Conservation (phyloP, 2,329 filamentous ascomycete genomes). For the Ambrosiella cleistominuta region DNA sequence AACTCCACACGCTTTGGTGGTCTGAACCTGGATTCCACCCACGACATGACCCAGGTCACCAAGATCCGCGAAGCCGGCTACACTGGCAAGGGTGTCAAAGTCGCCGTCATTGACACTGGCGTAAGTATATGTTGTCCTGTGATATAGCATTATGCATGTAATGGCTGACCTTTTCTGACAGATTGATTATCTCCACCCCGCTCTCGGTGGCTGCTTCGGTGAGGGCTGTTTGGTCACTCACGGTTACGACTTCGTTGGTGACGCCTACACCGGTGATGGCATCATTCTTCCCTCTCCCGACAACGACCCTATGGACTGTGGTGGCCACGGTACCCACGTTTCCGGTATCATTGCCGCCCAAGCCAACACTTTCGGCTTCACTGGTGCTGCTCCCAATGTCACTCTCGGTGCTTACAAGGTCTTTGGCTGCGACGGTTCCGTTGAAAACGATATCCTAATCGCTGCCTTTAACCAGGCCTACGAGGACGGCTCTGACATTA, state of each 20-base stretch:
- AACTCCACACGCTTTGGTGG: conserved; percentile 3
- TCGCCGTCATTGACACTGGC: conserved; percentile 37
- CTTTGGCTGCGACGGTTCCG: conserved; percentile 35
- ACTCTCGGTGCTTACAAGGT: conserved; percentile 39
- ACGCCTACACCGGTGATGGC: conserved; percentile 26
- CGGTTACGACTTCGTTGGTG: conserved; percentile 41
- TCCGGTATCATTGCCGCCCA: conserved; percentile 46
- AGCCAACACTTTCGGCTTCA: conserved; percentile 26
- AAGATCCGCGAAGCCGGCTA: conserved; percentile 31
- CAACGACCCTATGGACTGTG: conserved; percentile 36
- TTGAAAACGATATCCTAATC: conserved; percentile 39
- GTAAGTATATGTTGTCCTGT: conserved; percentile 22
- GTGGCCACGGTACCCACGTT: conserved; percentile 44
- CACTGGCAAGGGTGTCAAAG: conserved; percentile 33
- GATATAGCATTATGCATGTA: neutral
- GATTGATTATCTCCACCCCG: conserved; percentile 45
- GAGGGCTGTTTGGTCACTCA: conserved; percentile 37
- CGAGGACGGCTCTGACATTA: conserved; percentile 39
- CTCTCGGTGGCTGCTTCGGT: conserved; percentile 47
- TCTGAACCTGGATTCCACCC: conserved; percentile 24
- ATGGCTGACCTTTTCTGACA: conserved; percentile 14
- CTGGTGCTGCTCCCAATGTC: conserved; percentile 38
- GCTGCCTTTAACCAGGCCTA: conserved; percentile 42
- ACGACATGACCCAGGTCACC: conserved; percentile 39
- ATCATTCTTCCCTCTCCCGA: conserved; percentile 24